Evolutionary conservation across 345 rosid genomes (phyloP).

Genomic region (Trapa bicornis): DNA sequence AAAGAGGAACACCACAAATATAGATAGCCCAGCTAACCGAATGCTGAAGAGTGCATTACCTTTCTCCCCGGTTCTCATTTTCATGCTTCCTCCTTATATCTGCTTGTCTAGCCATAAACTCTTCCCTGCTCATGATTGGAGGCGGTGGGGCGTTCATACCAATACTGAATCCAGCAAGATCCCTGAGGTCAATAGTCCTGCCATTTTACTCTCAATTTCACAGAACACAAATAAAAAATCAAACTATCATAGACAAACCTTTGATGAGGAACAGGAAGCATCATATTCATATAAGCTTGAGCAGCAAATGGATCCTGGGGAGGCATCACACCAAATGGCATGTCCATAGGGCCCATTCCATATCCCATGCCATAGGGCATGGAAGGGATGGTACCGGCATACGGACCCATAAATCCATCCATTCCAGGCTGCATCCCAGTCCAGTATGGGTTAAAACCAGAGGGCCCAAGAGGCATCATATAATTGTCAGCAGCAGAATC

Average conservation of each 20-base stretch:
- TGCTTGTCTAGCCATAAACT: slow-evolving; percentile 82
- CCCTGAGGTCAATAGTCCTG: slow-evolving; percentile 27
- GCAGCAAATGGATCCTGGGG: slow-evolving; percentile 55
- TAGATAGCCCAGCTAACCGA: background rate
- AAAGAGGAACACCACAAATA: background rate
- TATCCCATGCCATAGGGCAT: slow-evolving; percentile 57
- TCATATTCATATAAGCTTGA: slow-evolving; percentile 37
- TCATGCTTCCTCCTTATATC: slow-evolving; percentile 77
- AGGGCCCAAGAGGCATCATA: slow-evolving; percentile 78
- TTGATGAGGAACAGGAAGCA: slow-evolving; percentile 26
- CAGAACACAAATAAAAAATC: background rate
- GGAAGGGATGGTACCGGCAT: slow-evolving; percentile 38
- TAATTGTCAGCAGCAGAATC: slow-evolving; percentile 51
- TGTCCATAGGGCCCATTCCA: slow-evolving; percentile 47
- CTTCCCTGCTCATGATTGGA: slow-evolving; percentile 86
- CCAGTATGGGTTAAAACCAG: slow-evolving; percentile 63
- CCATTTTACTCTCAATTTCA: background rate
- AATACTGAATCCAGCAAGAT: slow-evolving; percentile 71
- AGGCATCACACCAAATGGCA: slow-evolving; percentile 45
- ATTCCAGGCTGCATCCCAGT: slow-evolving; percentile 67
- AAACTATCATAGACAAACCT: background rate
- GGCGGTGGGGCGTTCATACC: slow-evolving; percentile 34
- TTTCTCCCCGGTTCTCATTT: slow-evolving; percentile 59
- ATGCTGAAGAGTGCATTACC: slow-evolving; percentile 25
- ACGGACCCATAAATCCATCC: slow-evolving; percentile 49